Percentiles rank a stretch among this genome's conserved stretches.
Conservation (phyloP, 768 basidiomycete species). For the Fibroporia radiculosa region DNA sequence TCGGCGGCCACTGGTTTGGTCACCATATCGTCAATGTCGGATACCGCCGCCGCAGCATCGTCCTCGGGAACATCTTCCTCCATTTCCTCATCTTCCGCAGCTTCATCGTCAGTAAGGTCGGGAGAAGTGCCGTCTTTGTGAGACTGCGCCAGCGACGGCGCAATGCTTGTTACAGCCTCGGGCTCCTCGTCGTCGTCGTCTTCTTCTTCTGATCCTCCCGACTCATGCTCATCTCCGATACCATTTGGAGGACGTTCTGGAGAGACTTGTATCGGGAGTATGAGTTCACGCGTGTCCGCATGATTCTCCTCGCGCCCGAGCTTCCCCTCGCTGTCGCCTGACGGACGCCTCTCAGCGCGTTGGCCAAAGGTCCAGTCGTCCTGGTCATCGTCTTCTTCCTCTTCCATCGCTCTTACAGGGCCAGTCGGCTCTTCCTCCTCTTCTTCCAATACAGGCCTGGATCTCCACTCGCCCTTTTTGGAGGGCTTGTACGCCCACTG, state of each 20-base stretch:
- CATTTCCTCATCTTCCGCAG: conserved; percentile 18
- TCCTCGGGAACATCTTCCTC: conserved; percentile 19
- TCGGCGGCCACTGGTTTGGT: conserved; percentile 7
- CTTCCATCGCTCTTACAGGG: conserved; percentile 50
- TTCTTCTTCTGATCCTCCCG: conserved; percentile 18
- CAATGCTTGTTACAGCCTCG: not conserved
- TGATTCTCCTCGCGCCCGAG: conserved; percentile 33
- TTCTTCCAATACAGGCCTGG: conserved; percentile 34
- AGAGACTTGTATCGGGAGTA: conserved; percentile 13
- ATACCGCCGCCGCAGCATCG: conserved; percentile 22
- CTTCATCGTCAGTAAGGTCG: conserved; percentile 27
- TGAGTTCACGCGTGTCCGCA: conserved; percentile 19
- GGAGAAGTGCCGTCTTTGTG: conserved; percentile 16
- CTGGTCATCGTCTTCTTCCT: conserved; percentile 51
- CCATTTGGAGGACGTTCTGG: conserved; percentile 19
- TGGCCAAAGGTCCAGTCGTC: conserved; percentile 20
- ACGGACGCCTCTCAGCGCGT: conserved; percentile 11
- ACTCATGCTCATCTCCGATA: conserved; percentile 25
- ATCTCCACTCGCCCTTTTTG: conserved; percentile 23
- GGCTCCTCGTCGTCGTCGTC: conserved; percentile 10
- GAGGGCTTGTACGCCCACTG: conserved; percentile 62
- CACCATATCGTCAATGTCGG: conserved; percentile 16
- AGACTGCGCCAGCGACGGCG: conserved; percentile 1
- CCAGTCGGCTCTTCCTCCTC: conserved; percentile 39
- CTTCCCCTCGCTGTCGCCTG: conserved; percentile 29